Conservation (phyloP, 805 yeast species). For the Blastobotrys parvus region DNA sequence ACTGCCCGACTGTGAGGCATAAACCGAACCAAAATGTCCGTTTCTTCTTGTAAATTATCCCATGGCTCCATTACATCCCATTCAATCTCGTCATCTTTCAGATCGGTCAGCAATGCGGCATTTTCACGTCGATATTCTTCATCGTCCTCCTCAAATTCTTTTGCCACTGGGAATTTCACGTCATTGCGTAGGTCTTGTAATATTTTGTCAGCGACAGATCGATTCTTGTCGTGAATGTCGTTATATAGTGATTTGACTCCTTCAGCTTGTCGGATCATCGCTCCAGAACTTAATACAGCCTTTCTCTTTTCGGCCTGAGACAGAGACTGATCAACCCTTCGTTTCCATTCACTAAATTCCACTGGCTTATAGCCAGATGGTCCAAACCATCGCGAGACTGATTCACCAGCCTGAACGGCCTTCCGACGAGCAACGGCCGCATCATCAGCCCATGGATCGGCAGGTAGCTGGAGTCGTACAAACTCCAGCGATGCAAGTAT, state of each 20-base stretch:
- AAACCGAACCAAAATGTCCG: constrained; percentile 17
- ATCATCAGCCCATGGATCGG: constrained; percentile 69
- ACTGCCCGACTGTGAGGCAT: constrained; percentile 30
- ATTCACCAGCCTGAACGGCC: constrained; percentile 42
- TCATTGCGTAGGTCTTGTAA: constrained; percentile 10
- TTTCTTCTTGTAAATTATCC: constrained; percentile 17
- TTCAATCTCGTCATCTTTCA: constrained; percentile 2
- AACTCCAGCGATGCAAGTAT: constrained; percentile 50
- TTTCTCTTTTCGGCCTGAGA: constrained; percentile 11
- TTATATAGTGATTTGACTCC: constrained; percentile 9
- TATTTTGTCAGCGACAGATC: constrained; percentile 9
- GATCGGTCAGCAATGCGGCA: not conserved
- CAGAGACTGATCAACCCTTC: constrained; percentile 17
- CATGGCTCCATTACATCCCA: constrained; percentile 20
- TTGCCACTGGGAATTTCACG: constrained; percentile 1
- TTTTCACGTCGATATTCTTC: not conserved
- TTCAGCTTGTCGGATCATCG: too few relatives aligned
- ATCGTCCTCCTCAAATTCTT: constrained; percentile 3
- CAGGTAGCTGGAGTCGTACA: constrained; percentile 36
- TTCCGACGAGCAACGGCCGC: constrained; percentile 45
- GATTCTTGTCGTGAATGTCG: constrained; percentile 13
- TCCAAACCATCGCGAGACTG: constrained; percentile 58
- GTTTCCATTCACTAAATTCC: constrained; percentile 24
- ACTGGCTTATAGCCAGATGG: constrained; percentile 51
- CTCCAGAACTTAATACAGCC: constrained; percentile 1